These are phyloP conservation scores for Sporothrix globosa DNA, from an alignment of 2,329 filamentous ascomycete species.

Conservation along the genomic window DNA sequence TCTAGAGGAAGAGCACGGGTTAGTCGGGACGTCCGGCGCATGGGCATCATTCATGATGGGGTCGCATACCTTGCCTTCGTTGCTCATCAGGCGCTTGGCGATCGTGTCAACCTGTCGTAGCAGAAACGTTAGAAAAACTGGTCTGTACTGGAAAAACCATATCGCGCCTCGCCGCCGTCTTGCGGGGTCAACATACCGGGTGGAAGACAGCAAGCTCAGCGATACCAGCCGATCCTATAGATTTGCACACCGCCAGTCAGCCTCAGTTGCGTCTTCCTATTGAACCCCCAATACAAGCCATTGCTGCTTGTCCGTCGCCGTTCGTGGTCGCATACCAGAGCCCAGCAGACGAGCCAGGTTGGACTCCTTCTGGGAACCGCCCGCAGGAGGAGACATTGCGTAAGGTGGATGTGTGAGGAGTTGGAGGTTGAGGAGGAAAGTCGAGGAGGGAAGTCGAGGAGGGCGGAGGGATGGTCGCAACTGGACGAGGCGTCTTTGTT, in stretches of 20 bases:
- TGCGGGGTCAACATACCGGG: constrained; percentile 60
- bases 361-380: constrained; percentile 74
- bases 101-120: constrained; percentile 83
- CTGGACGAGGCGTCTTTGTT: neutral
- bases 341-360: constrained; percentile 84
- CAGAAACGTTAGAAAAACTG: neutral
- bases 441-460: neutral
- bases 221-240: constrained; percentile 83
- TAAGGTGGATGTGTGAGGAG: neutral
- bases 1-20: constrained; percentile 45
- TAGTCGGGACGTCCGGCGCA: neutral
- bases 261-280: constrained; percentile 21
- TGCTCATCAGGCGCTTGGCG: constrained; percentile 99
- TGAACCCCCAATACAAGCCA: neutral
- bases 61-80: constrained; percentile 70
- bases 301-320: neutral
- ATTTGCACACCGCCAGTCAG: constrained; percentile 35
- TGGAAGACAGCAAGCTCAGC: constrained; percentile 92
- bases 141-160: neutral
- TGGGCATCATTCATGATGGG: neutral
- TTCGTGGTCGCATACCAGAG: constrained; percentile 65
- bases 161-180: neutral
- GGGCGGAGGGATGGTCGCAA: neutral
- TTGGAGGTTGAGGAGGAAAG: neutral
- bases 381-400: constrained; percentile 63